Conservation (phyloP, 148 eudicot species). For the Vaccinium darrowii region DNA sequence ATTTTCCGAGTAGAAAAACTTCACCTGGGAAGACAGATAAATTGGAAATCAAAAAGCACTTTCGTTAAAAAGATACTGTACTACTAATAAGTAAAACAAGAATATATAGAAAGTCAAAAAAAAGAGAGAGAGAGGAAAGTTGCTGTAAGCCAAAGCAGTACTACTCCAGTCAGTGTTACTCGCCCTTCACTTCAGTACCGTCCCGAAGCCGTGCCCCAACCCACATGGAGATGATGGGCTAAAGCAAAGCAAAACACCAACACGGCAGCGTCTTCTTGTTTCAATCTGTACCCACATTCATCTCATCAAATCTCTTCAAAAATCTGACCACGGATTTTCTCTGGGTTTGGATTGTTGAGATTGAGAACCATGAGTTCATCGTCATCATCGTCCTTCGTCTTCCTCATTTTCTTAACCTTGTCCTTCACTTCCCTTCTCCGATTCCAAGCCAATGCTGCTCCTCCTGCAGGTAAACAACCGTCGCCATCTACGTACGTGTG, state of each 20-base stretch:
- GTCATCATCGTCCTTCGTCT: not conserved
- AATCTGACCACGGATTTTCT: constrained; percentile 6
- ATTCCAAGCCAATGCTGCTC: constrained; percentile 56
- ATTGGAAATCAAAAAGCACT: not conserved
- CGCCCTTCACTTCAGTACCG: too few species aligned
- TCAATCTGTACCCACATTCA: not conserved
- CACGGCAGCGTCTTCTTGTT: not conserved
- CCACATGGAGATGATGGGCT: too few species aligned
- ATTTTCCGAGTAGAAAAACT: not conserved
- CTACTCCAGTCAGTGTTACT: too few species aligned
- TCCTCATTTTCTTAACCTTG: constrained; percentile 31
- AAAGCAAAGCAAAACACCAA: not conserved
- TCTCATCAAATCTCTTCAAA: constrained; percentile 1
- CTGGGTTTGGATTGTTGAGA: not conserved
- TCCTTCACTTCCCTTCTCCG: constrained; percentile 33
- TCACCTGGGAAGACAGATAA: not conserved
- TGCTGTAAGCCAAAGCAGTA: too few species aligned
- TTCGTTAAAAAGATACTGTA: too few species aligned
- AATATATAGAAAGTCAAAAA: too few species aligned
- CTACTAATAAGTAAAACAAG: too few species aligned
- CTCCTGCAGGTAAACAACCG: constrained; percentile 53
- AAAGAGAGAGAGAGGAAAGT: too few species aligned
- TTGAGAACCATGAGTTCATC: constrained; percentile 38
- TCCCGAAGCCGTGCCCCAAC: too few species aligned
- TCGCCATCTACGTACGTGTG: not conserved